These are phyloP conservation scores for Corchorus capsularis DNA, from an alignment of 345 rosid species.

Conservation along the genomic window DNA sequence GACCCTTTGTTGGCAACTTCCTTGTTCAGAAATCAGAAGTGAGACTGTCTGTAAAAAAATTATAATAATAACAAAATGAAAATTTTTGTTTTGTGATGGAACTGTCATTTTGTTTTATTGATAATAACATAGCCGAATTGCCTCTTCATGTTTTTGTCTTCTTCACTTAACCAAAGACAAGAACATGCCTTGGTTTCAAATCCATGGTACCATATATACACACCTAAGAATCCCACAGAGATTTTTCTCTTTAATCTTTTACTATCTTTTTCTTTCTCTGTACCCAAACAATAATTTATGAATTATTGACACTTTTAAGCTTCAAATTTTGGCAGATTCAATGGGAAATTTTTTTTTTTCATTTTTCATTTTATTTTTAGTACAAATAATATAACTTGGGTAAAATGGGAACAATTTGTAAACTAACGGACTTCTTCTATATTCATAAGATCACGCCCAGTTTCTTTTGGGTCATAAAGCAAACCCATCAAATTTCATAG, in stretches of 20 bases:
- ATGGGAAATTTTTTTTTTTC: too few relatives aligned
- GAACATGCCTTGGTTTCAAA: neutral
- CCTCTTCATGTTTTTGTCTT: constrained; percentile 17
- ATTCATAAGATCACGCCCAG: too few relatives aligned
- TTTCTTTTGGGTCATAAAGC: too few relatives aligned
- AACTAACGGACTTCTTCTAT: neutral
- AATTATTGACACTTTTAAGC: neutral
- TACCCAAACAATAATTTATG: neutral
- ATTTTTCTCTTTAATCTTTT: neutral
- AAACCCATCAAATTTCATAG: too few relatives aligned
- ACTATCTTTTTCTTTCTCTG: neutral
- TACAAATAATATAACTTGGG: too few relatives aligned
- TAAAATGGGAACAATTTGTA: neutral
- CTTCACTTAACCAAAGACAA: neutral
- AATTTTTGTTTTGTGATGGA: neutral
- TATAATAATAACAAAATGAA: neutral
- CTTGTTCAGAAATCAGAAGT: neutral
- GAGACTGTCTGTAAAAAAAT: neutral
- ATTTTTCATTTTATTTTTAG: too few relatives aligned
- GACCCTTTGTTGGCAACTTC: constrained; percentile 4
- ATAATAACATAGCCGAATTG: neutral
- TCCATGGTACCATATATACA: neutral
- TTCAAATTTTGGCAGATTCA: neutral
- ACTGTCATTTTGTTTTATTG: neutral
- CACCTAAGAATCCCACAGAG: neutral